Evolutionary conservation across 176 grass and related monocot genomes (phyloP).

Genomic region (barley (Hordeum vulgare)): MorexV3_pseudomolecules_assembly NC_058519.1:626759909-626760408

Average conservation of each 20-base stretch:
- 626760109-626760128: slow-evolving; percentile 58
- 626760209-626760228: slow-evolving; percentile 31
- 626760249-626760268: slow-evolving; percentile 26
- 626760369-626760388: slow-evolving; percentile 18
- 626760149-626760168: slow-evolving; percentile 47
- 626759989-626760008: slow-evolving; percentile 54
- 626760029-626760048: slow-evolving; percentile 76
- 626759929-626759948: slow-evolving; percentile 34
- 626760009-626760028: slow-evolving; percentile 46
- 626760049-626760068: slow-evolving; percentile 82
- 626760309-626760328: slow-evolving; percentile 63
- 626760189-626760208: slow-evolving; percentile 42
- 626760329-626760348: slow-evolving; percentile 67
- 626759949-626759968: slow-evolving; percentile 62
- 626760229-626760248: slow-evolving; percentile 37
- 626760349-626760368: slow-evolving; percentile 89
- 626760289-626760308: slow-evolving; percentile 44
- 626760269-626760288: slow-evolving; percentile 27
- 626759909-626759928: slow-evolving; percentile 27
- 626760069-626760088: slow-evolving; percentile 86
- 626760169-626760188: slow-evolving; percentile 75
- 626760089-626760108: slow-evolving; percentile 83
- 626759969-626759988: slow-evolving; percentile 38
- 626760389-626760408: slow-evolving; percentile 11
- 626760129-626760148: slow-evolving; percentile 61